phyloP scores from a whole-genome alignment of 768 basidiomycete genomes.

The Chalciporus pseudorubinellus region DNA sequence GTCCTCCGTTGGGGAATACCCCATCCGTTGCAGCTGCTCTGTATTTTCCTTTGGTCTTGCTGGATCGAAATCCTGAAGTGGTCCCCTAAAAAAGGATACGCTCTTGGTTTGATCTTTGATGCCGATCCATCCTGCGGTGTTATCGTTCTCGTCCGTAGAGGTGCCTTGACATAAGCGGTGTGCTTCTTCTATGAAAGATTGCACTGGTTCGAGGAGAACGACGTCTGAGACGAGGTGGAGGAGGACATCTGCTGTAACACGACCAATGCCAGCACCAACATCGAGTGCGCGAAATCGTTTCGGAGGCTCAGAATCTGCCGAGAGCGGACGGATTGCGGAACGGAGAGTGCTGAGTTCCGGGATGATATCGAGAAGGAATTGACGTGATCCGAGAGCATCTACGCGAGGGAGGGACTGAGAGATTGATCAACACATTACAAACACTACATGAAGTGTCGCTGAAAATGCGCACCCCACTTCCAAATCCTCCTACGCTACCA shows the following conservation, averaged over 20 bases:
- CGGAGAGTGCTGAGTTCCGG: constrained; percentile 78
- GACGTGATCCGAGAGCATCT: constrained; percentile 86
- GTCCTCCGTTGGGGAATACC: constrained; percentile 56
- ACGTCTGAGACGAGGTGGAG: constrained; percentile 88
- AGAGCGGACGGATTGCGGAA: constrained; percentile 62
- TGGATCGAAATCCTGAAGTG: constrained; percentile 83
- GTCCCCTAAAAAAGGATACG: constrained; percentile 75
- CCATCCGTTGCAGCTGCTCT: constrained; percentile 62
- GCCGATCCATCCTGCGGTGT: constrained; percentile 57
- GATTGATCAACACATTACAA: neutral
- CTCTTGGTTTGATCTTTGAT: constrained; percentile 61
- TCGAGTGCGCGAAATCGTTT: constrained; percentile 77
- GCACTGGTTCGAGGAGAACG: constrained; percentile 86
- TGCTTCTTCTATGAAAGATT: constrained; percentile 72
- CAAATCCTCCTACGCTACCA: constrained; percentile 43
- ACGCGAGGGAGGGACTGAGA: constrained; percentile 80
- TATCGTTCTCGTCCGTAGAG: constrained; percentile 32
- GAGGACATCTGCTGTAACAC: constrained; percentile 85
- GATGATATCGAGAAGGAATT: constrained; percentile 78
- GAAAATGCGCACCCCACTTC: constrained; percentile 45
- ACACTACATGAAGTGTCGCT: neutral
- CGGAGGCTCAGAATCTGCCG: constrained; percentile 13
- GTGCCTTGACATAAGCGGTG: constrained; percentile 38
- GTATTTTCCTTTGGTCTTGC: constrained; percentile 36
- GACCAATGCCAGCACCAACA: constrained; percentile 91